Base-by-base conservation (phyloP, 2,329 filamentous ascomycete genomes). In the Hansfordia pulvinata region DNA sequence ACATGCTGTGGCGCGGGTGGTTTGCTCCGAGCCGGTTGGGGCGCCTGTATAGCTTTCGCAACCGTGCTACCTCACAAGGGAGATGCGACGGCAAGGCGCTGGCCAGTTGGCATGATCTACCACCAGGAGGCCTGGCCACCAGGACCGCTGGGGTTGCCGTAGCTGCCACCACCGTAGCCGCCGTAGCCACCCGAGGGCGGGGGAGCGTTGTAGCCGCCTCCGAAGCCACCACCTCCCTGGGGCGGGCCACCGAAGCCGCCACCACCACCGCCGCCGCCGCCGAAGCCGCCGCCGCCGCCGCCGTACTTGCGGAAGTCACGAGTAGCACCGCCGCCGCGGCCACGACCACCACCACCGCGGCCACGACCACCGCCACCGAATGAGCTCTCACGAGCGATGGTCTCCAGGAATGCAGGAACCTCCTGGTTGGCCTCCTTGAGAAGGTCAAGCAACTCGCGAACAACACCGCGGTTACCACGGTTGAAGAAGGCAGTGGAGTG, bases 401-500 rank as follows among this genome's bases (percentile, higher is more conserved):
- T 92, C 69, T 98, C 90, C 34, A 98, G 69, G 73, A 96, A 98
- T 25, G 69, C 53, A 17, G 90, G 90, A 36, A 96, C 73, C 49
- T 98, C 90, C 58, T 98, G 90, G 64, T 98, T 93, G 40, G 90
- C 90, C 58, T 98, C 90, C 69, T 96, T 96, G 41, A 98, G 72
- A 16, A 98, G 75, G n/a, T 98, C 90, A 43, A 98, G 72, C 35
- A 98, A 75, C 45, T 96, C 90, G 41, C 90, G 81, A 38, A 96
- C 90, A 42, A 98, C 84, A 60, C 90, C 90, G 46, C 90, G 84
- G 69, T 98, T 98, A 49, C 88, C 88, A 51, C 90, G 88, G 73
- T 98, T 98, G 78, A 98, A 96, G 71, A 98, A 98, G 30, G 90
- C 90, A 43, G 90, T 98, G 5, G 90, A 83, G 41, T 93, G 77